Percentiles rank a stretch among this genome's conserved stretches.
Conservation (phyloP, 1,139 yeast genomes). For the Geotrichum macrosporum region DNA sequence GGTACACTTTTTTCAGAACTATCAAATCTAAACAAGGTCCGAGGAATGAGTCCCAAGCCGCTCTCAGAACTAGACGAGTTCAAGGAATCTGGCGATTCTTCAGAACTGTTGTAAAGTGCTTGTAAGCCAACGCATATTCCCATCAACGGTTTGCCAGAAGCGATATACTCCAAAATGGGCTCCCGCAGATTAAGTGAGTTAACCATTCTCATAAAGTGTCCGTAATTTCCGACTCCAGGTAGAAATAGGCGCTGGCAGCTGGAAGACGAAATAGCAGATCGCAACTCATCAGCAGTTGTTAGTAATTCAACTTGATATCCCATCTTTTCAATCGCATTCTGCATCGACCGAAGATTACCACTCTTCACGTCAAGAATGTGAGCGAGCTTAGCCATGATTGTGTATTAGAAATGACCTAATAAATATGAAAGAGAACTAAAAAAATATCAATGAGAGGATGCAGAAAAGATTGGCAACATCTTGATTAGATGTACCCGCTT, state of each 20-base stretch:
- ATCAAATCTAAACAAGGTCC: slow-evolving; percentile 58
- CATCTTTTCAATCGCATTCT: slow-evolving; percentile 74
- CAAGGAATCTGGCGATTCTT: slow-evolving; percentile 54
- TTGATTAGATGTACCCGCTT: too few relatives aligned
- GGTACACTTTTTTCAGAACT: slow-evolving; percentile 77
- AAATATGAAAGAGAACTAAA: neutral
- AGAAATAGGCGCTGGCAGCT: slow-evolving; percentile 41
- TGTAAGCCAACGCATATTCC: slow-evolving; percentile 97
- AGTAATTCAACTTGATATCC: slow-evolving; percentile 56
- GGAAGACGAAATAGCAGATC: slow-evolving; percentile 30
- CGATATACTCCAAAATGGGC: slow-evolving; percentile 62
- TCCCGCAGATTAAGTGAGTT: slow-evolving; percentile 56
- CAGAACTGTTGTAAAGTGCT: slow-evolving; percentile 68
- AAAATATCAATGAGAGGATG: too few relatives aligned
- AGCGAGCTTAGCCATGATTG: slow-evolving; percentile 39
- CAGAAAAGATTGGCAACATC: too few relatives aligned
- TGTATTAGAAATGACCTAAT: neutral
- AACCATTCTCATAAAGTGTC: slow-evolving; percentile 78
- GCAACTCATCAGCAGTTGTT: slow-evolving; percentile 33
- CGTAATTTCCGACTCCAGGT: slow-evolving; percentile 97
- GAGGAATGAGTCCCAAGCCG: slow-evolving; percentile 56
- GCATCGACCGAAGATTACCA: slow-evolving; percentile 84
- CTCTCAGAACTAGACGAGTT: slow-evolving; percentile 31
- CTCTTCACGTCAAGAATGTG: slow-evolving; percentile 91
- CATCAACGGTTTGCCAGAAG: slow-evolving; percentile 77